phyloP scores from a whole-genome alignment of 768 basidiomycete genomes.

The Tricholoma saponaceum region DNA sequence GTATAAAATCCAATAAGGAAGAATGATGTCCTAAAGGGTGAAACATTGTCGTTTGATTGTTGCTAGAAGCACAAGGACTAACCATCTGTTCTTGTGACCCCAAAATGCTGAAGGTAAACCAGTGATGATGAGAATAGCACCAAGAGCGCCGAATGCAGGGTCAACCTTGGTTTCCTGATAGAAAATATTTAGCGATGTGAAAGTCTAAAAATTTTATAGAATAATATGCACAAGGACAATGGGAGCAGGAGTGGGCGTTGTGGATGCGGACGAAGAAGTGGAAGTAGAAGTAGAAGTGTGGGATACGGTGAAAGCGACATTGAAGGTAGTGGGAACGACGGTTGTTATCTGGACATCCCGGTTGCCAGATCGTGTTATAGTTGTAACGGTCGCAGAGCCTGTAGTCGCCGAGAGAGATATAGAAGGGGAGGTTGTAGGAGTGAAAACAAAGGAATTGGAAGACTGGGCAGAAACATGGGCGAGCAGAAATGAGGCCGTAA shows the following conservation, averaged over 20 bases:
- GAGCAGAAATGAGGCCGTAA: constrained; percentile 12
- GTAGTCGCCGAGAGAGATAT: constrained; percentile 55
- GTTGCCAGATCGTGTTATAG: constrained; percentile 42
- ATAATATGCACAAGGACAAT: constrained; percentile 34
- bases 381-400: constrained; percentile 44
- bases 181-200: constrained; percentile 18
- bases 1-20: constrained; percentile 93
- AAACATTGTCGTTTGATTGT: constrained; percentile 7
- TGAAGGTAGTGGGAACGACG: constrained; percentile 55
- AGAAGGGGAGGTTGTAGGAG: constrained; percentile 24
- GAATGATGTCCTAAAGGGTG: constrained; percentile 72
- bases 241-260: constrained; percentile 41
- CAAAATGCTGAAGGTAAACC: constrained; percentile 88
- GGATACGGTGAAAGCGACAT: constrained; percentile 57
- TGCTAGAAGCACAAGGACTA: constrained; percentile 21
- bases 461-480: constrained; percentile 37
- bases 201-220: constrained; percentile 12
- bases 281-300: constrained; percentile 37
- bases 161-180: constrained; percentile 64
- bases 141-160: constrained; percentile 87
- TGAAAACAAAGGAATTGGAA: constrained; percentile 11
- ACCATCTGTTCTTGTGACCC: constrained; percentile 97
- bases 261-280: constrained; percentile 32
- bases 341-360: constrained; percentile 48
- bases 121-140: constrained; percentile 82